These are phyloP conservation scores for Penicillium janthinellum DNA, from an alignment of 2,329 filamentous ascomycete genomes.

Conservation along the genomic window DNA sequence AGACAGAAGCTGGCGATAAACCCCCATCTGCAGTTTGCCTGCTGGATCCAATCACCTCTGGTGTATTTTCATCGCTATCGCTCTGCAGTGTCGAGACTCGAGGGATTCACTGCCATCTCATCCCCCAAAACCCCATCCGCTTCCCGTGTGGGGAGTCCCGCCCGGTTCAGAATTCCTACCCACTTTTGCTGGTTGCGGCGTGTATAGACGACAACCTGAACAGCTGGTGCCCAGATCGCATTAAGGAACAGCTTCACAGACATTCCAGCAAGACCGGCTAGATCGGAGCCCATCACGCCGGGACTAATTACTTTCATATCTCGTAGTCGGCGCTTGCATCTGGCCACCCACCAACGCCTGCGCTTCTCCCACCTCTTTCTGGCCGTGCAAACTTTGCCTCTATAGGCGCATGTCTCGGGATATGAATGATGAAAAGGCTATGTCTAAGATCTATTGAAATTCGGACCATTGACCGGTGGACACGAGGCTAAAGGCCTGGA, in stretches of 20 bases:
- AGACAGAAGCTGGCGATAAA: slow-evolving; percentile 27
- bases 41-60: slow-evolving; percentile 20
- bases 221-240: neutral
- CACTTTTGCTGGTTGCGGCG: slow-evolving; percentile 9
- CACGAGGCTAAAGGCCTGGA: slow-evolving; percentile 30
- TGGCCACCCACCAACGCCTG: neutral
- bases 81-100: neutral
- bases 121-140: slow-evolving; percentile 9
- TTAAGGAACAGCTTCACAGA: neutral
- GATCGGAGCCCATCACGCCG: neutral
- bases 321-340: neutral
- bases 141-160: slow-evolving; percentile 25
- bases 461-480: slow-evolving; percentile 28
- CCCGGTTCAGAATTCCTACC: slow-evolving; percentile 18
- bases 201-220: slow-evolving; percentile 7
- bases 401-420: neutral
- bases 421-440: slow-evolving; percentile 18
- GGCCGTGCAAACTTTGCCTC: neutral
- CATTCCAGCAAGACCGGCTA: neutral
- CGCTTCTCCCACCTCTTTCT: neutral
- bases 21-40: slow-evolving; percentile 2
- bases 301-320: neutral
- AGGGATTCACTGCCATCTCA: neutral
- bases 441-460: slow-evolving; percentile 5
- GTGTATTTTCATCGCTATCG: slow-evolving; percentile 4